Evolutionary conservation across 176 grass and related monocot species (phyloP), one percentile per base, ranked within the genome.

Genomic region (Zizania latifolia): DNA sequence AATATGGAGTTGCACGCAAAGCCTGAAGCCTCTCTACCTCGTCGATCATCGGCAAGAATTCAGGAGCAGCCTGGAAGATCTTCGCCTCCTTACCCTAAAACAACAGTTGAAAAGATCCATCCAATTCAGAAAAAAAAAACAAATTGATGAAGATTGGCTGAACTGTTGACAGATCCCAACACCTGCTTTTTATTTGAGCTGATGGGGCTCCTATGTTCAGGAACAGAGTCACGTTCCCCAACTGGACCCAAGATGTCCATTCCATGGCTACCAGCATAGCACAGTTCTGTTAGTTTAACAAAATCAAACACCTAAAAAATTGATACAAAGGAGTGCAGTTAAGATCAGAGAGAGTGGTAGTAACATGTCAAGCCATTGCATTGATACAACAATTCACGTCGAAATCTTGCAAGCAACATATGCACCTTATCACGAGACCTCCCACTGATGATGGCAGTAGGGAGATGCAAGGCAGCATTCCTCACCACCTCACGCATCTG

Each of bases 391-490:
- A n/a, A 53, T 10, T 60, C 3, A 68, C 7, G 3, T 15, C 3
- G 13, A 62, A 39, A 28, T 2, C 0, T 50, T 24, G 35, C 35
- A 6, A 16, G 59, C 27, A 35, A 28, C 7, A 28, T 6, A 17
- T 28, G 34, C 51, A 90, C 88, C 92, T 94, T 94, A 68, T 90
- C 92, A 55, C 88, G 77, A 46, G 88, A 86, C 30, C 92, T 88
- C 80, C 92, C 92, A 65, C 82, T 90, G 36, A 94, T 90, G 67
- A 94, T 90, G n/a, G 92, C 92, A 37, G 85, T 90, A 48, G 91
- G 84, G 27, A 93, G 77, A 74, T 85, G 73, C 19, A 50, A 79
- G 2, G 88, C 82, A 48, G 70, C 85, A 70, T 50, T 82, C 38
- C 65, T 94, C 27, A 94, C 88, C 15, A 81, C 72, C 62, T 66